phyloP scores from a whole-genome alignment of 345 rosid genomes.

The Noccaea bulbosa region DNA sequence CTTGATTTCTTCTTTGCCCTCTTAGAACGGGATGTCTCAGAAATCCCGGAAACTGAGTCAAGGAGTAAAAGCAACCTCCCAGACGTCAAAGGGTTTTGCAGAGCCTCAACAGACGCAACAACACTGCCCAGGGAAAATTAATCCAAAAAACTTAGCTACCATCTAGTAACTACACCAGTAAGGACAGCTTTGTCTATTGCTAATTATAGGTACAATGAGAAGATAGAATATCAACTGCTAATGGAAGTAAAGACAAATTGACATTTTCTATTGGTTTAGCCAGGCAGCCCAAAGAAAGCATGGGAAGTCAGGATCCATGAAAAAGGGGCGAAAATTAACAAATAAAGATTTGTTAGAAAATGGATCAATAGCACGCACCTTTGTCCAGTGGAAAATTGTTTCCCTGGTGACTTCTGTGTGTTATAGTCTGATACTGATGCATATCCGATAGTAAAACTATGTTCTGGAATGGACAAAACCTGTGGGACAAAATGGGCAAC shows the following conservation, averaged over 20 bases:
- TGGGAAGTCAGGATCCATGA: conserved; percentile 8
- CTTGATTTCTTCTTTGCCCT: conserved; percentile 79
- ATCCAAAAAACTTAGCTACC: conserved; percentile 9
- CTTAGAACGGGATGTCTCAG: conserved; percentile 74
- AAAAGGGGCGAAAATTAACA: conserved; percentile 6
- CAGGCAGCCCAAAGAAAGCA: conserved; percentile 17
- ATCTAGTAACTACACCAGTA: conserved; percentile 16
- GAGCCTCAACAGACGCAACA: conserved; percentile 67
- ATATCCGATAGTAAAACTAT: conserved; percentile 72
- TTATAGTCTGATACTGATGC: conserved; percentile 85
- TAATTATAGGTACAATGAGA: conserved; percentile 7
- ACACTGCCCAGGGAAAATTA: conserved; percentile 59
- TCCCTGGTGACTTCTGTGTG: conserved; percentile 70
- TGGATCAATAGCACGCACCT: conserved; percentile 52
- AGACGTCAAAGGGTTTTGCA: conserved; percentile 62
- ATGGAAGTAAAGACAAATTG: conserved; percentile 9
- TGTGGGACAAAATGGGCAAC: conserved; percentile 44
- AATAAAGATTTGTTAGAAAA: conserved; percentile 22
- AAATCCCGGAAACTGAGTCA: conserved; percentile 57
- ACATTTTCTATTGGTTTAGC: conserved; percentile 9
- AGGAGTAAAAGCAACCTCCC: conserved; percentile 91
- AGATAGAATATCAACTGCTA: conserved; percentile 19
- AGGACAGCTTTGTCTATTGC: conserved; percentile 18
- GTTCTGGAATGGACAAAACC: conserved; percentile 90
- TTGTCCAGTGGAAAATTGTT: conserved; percentile 73